These are phyloP conservation scores for Teratosphaeriaceae sp. DNA, from an alignment of 2,329 filamentous ascomycete genomes.

Conservation along the genomic window DNA sequence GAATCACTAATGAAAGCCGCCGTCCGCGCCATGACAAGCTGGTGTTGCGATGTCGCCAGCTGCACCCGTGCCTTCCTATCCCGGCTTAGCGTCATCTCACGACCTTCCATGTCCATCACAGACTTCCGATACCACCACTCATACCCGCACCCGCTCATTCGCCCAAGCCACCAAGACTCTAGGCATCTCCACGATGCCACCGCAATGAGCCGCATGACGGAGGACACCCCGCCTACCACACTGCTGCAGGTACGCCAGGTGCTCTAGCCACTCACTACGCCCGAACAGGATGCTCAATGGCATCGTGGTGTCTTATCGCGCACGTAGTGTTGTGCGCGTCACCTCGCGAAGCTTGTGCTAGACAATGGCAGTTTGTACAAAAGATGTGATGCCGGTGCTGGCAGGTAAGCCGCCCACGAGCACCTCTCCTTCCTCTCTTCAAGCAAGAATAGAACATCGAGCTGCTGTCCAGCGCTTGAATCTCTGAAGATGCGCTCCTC, in stretches of 20 bases:
- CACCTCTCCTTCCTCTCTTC: background rate
- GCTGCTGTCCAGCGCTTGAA: background rate
- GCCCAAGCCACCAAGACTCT: background rate
- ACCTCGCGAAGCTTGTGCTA: no score
- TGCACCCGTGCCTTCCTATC: background rate
- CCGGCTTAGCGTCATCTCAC: background rate
- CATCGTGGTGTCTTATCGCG: background rate
- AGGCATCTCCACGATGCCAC: background rate
- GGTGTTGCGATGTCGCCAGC: no score
- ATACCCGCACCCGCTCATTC: background rate
- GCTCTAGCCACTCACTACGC: no score
- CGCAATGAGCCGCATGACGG: background rate
- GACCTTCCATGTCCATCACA: background rate
- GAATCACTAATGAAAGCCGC: no score
- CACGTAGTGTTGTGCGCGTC: background rate
- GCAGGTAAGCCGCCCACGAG: no score
- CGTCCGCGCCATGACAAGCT: no score
- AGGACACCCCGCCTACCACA: background rate
- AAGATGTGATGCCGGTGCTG: no score
- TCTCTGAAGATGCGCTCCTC: conserved; percentile 7
- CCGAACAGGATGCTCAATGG: background rate
- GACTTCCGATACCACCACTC: background rate
- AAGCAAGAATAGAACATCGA: background rate
- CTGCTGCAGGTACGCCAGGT: background rate
- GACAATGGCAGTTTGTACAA: no score